Percentiles rank a stretch among this genome's conserved stretches.
Evolutionary conservation across 2,329 filamentous ascomycete genomes (phyloP).

Genomic region (Plectosphaerella sp.): DNA sequence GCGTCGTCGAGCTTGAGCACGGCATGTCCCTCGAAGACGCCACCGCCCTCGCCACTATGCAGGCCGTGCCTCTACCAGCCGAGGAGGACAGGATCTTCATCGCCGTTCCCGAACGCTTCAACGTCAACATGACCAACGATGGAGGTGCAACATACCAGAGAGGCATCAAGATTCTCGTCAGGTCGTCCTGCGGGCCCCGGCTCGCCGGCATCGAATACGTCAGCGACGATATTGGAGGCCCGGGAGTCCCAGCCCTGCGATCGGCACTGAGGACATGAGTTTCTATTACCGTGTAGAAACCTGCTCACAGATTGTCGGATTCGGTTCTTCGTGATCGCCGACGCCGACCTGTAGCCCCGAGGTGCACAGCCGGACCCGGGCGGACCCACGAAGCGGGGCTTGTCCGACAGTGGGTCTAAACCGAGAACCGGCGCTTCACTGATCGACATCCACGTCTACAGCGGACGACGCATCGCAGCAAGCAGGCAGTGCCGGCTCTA

Average conservation of each 20-base stretch:
- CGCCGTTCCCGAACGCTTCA: slow-evolving; percentile 4
- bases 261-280: neutral
- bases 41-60: neutral
- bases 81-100: slow-evolving; percentile 3
- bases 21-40: slow-evolving; percentile 3
- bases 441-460: no score
- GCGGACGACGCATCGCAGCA: no score
- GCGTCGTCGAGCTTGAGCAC: slow-evolving; percentile 5
- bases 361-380: no score
- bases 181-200: neutral
- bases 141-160: slow-evolving; percentile 4
- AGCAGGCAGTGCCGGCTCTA: no score
- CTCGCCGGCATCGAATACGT: slow-evolving; percentile 3
- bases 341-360: no score
- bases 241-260: neutral
- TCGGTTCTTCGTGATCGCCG: no score
- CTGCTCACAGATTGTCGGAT: no score
- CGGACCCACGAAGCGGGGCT: no score
- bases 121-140: neutral
- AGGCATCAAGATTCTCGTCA: neutral
- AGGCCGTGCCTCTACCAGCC: neutral
- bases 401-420: no score
- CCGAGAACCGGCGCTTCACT: no score
- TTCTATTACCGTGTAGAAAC: no score
- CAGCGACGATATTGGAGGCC: slow-evolving; percentile 3